Evolutionary conservation across 805 yeast species (phyloP).

Genomic region (Nadsonia fulvescens): DNA sequence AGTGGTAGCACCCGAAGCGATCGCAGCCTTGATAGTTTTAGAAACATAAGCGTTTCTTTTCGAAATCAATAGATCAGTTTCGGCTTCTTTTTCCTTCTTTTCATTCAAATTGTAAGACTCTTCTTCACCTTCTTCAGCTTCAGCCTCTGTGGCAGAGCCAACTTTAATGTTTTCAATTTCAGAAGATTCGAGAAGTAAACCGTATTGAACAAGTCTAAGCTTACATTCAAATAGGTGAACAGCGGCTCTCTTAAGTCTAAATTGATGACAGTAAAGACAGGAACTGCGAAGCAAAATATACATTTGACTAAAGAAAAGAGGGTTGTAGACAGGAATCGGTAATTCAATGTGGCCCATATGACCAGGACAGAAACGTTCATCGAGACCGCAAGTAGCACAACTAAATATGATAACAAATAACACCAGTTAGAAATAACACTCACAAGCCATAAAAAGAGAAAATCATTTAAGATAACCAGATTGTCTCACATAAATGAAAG

Average conservation of each 20-base stretch:
- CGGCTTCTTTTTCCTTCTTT: slow-evolving; percentile 20
- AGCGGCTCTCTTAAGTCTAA: slow-evolving; percentile 52
- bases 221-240: slow-evolving; percentile 64
- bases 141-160: slow-evolving; percentile 19
- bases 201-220: slow-evolving; percentile 69
- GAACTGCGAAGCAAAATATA: slow-evolving; percentile 66
- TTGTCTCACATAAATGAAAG: not conserved
- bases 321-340: slow-evolving; percentile 91
- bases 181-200: slow-evolving; percentile 61
- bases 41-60: slow-evolving; percentile 57
- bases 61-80: slow-evolving; percentile 27
- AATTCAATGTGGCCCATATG: slow-evolving; percentile 96
- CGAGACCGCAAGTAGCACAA: slow-evolving; percentile 91
- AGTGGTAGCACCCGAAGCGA: slow-evolving; percentile 57
- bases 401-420: slow-evolving; percentile 9
- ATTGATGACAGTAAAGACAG: slow-evolving; percentile 81
- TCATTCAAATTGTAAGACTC: slow-evolving; percentile 18
- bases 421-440: not conserved
- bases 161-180: slow-evolving; percentile 47
- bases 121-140: slow-evolving; percentile 28
- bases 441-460: slow-evolving; percentile 1
- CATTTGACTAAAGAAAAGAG: slow-evolving; percentile 82
- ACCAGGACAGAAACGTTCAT: slow-evolving; percentile 90
- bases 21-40: slow-evolving; percentile 50
- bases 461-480: not conserved